These are phyloP conservation scores for Metschnikowia peoriensis DNA, from an alignment of 805 yeast species.

Conservation along the genomic window DNA sequence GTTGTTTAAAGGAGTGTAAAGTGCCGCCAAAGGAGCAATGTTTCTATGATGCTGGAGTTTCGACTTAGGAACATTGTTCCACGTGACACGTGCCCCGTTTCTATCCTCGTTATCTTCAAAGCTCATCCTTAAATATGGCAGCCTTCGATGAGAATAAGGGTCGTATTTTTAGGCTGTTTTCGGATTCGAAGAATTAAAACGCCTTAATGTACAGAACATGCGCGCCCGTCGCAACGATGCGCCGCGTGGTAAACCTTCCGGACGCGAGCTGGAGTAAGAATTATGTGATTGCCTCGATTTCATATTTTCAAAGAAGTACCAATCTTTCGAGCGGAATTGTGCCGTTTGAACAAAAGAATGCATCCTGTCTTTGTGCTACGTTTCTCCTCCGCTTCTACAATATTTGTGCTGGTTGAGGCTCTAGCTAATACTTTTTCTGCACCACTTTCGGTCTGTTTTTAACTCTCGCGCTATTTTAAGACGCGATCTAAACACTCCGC, in stretches of 20 bases:
- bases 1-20: constrained; percentile 58
- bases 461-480: too few species aligned
- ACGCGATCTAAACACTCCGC: too few species aligned
- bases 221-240: constrained; percentile 1
- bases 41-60: constrained; percentile 51
- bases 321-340: too few species aligned
- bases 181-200: neutral
- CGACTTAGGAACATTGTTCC: constrained; percentile 64
- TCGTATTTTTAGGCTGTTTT: neutral
- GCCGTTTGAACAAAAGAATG: too few species aligned
- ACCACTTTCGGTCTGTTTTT: too few species aligned
- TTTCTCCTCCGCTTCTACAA: too few species aligned
- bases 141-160: neutral
- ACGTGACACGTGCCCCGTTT: constrained; percentile 72
- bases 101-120: constrained; percentile 62
- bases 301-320: too few species aligned
- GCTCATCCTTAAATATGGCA: constrained; percentile 28
- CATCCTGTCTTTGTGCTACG: too few species aligned
- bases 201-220: neutral
- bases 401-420: too few species aligned
- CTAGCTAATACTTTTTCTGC: too few species aligned
- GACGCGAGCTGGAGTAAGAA: neutral
- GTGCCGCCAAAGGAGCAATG: constrained; percentile 54
- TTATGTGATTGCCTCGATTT: too few species aligned
- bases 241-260: neutral